Evolutionary conservation across 768 basidiomycete species (phyloP).

Genomic region (Mycena indigotica): DNA sequence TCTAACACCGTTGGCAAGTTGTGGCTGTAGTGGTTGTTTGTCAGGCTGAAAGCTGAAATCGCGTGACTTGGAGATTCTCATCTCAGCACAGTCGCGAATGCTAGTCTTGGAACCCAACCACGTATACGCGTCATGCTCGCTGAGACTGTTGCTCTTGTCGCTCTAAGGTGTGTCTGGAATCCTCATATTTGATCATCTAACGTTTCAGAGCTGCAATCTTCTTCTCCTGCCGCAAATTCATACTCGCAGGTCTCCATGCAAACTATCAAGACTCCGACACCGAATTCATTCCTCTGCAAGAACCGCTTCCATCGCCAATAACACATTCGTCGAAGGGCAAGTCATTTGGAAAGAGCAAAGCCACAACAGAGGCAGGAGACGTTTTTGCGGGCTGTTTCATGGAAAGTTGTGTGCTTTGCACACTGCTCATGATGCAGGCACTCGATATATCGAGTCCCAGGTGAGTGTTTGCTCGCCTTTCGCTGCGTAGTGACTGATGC

Average conservation of each 20-base stretch:
- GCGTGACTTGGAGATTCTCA: too few relatives aligned
- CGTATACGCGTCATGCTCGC: not conserved
- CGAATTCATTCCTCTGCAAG: constrained; percentile 16
- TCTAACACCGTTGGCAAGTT: too few relatives aligned
- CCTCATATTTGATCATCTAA: not conserved
- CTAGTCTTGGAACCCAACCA: too few relatives aligned
- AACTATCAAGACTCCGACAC: constrained; percentile 43
- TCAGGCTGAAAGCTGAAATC: too few relatives aligned
- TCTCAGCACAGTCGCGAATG: too few relatives aligned
- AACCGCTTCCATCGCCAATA: constrained; percentile 27
- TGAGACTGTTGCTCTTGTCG: constrained; percentile 4
- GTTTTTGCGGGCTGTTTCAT: constrained; percentile 74
- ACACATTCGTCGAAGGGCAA: constrained; percentile 18
- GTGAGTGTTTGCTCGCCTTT: constrained; percentile 40
- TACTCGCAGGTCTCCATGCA: constrained; percentile 60
- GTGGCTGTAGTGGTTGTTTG: too few relatives aligned
- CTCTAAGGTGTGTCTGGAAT: not conserved
- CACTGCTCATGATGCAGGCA: constrained; percentile 74
- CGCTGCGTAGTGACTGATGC: constrained; percentile 6
- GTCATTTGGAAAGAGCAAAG: constrained; percentile 12
- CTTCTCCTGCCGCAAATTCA: constrained; percentile 58
- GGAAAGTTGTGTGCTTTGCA: constrained; percentile 73
- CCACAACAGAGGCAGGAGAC: constrained; percentile 34
- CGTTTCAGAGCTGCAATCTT: constrained; percentile 51
- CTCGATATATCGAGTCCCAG: constrained; percentile 51